Conservation (phyloP, 1,284 basidiomycete genomes). For the Ceratobasidium sp. region DNA sequence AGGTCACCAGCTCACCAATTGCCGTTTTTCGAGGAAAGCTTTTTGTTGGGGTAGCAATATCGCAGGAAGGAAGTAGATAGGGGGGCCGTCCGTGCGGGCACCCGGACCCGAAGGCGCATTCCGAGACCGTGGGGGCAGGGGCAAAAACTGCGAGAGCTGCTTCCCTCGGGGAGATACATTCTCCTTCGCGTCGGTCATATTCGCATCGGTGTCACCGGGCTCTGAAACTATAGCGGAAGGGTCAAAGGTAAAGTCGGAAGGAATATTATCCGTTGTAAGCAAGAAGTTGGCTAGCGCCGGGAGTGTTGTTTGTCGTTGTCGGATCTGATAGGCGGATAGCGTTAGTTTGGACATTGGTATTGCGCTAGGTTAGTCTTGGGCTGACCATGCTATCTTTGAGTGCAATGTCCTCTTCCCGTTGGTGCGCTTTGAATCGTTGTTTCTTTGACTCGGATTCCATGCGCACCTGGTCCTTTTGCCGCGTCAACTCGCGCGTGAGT, state of each 20-base stretch:
- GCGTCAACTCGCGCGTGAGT: conserved; percentile 46
- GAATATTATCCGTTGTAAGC: conserved; percentile 77
- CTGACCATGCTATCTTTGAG: conserved; percentile 49
- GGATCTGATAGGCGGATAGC: conserved; percentile 31
- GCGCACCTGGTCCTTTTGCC: conserved; percentile 46
- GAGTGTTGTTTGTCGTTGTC: conserved; percentile 46
- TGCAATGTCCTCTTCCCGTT: conserved; percentile 49
- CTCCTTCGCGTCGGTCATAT: conserved; percentile 44
- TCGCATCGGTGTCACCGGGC: conserved; percentile 55
- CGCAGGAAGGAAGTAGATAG: conserved; percentile 80
- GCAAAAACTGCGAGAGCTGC: conserved; percentile 33
- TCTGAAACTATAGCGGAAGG: conserved; percentile 38
- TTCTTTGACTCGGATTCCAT: conserved; percentile 49
- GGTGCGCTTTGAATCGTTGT: conserved; percentile 45
- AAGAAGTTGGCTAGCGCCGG: conserved; percentile 74
- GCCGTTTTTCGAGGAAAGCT: conserved; percentile 69
- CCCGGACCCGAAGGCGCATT: conserved; percentile 63
- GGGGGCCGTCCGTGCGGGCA: conserved; percentile 70
- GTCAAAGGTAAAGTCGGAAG: conserved; percentile 51
- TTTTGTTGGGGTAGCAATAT: conserved; percentile 78
- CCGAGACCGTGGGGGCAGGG: conserved; percentile 60
- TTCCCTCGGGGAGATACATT: conserved; percentile 19
- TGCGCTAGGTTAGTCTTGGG: not conserved
- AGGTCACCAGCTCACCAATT: conserved; percentile 67
- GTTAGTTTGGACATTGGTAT: not conserved